phyloP scores from a whole-genome alignment of 768 basidiomycete species.

The Auricularia sp. region DNA sequence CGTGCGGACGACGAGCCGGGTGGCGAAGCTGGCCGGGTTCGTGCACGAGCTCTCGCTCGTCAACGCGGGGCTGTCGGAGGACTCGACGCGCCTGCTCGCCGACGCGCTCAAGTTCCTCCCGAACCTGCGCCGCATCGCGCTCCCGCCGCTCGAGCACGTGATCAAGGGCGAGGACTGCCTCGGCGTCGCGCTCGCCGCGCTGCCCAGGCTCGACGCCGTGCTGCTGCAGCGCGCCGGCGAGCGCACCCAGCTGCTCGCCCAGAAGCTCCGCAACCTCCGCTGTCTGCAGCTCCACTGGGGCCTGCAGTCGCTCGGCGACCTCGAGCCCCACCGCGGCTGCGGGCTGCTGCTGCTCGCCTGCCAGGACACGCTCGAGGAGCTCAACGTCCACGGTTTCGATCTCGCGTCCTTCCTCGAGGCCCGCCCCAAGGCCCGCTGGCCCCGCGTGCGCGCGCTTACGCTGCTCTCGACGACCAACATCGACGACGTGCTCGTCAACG shows the following conservation, averaged over 20 bases:
- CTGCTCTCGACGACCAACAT: constrained; percentile 1
- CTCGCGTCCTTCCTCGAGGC: constrained; percentile 2
- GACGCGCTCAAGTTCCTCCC: constrained; percentile 13
- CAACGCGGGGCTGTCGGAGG: neutral
- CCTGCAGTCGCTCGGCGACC: constrained; percentile 1
- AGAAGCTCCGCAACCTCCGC: neutral
- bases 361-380: neutral
- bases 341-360: neutral
- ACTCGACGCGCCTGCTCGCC: constrained; percentile 4
- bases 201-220: constrained; percentile 4
- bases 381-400: neutral
- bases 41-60: neutral
- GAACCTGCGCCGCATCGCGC: constrained; percentile 14
- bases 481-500: neutral
- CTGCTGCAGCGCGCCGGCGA: neutral
- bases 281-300: neutral
- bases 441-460: neutral
- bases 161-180: constrained; percentile 7
- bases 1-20: neutral
- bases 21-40: neutral
- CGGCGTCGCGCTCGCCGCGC: constrained; percentile 9
- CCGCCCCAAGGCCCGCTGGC: neutral
- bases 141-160: constrained; percentile 8
- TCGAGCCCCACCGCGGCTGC: neutral
- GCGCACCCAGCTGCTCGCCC: neutral